Evolutionary conservation across 2,329 filamentous ascomycete genomes (phyloP).

Genomic region (Cladosporium austrohemisphaericum): DNA sequence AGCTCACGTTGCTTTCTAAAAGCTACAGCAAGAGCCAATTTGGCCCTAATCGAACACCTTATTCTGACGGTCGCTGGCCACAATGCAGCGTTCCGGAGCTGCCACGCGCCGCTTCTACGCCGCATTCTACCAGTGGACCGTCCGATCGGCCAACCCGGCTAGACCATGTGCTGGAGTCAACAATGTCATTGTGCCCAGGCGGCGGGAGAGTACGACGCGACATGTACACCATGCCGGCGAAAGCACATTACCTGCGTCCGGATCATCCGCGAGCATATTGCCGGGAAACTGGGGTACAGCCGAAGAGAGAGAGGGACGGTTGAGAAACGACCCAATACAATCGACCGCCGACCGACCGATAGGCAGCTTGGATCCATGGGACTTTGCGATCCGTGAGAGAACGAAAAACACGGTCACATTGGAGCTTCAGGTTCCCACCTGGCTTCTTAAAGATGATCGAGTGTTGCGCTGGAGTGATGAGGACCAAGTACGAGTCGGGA

Average conservation of each 20-base stretch:
- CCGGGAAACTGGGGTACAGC: too few species aligned
- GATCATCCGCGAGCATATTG: too few species aligned
- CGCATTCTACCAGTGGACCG: constrained; percentile 43
- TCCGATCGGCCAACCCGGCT: constrained; percentile 1
- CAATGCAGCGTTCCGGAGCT: constrained; percentile 10
- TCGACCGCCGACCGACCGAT: constrained; percentile 19
- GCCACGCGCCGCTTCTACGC: constrained; percentile 40
- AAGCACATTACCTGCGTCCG: too few species aligned
- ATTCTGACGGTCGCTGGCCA: constrained; percentile 1
- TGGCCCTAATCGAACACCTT: too few species aligned
- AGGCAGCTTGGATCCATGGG: constrained; percentile 16
- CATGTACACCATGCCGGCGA: too few species aligned
- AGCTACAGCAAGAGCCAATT: too few species aligned
- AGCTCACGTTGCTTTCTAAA: too few species aligned
- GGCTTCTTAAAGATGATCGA: too few species aligned
- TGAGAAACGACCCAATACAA: constrained; percentile 9
- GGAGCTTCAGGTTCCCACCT: constrained; percentile 10
- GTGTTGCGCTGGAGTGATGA: too few species aligned
- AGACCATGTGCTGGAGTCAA: constrained; percentile 1
- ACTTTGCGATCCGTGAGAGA: constrained; percentile 21
- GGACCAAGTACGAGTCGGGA: too few species aligned
- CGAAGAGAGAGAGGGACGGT: too few species aligned
- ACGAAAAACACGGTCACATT: constrained; percentile 3
- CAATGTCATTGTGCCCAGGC: not conserved
- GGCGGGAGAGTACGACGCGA: not conserved